Conservation (phyloP, 78 protist species). For the Tieghemostelium lacteum region DNA sequence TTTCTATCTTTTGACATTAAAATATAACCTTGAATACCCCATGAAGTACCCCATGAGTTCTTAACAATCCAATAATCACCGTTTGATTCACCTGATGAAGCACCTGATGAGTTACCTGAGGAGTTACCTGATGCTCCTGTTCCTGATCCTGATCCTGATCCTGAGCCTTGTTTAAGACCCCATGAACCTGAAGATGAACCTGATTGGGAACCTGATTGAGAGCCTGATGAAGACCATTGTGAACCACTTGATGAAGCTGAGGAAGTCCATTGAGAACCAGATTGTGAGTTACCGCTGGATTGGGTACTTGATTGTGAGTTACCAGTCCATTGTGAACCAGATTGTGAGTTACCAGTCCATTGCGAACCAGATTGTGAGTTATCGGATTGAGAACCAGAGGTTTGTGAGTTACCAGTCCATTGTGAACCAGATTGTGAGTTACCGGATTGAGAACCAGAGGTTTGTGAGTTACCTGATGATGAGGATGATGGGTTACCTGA, state of each 20-base stretch:
- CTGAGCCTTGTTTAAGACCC: too few species aligned
- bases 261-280: neutral
- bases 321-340: neutral
- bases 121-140: neutral
- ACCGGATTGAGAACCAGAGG: neutral
- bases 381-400: too few species aligned
- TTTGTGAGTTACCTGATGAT: neutral
- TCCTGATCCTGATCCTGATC: slow-evolving; percentile 1
- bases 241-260: neutral
- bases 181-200: neutral
- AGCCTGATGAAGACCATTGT: neutral
- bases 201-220: neutral
- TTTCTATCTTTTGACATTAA: too few species aligned
- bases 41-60: too few species aligned
- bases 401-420: too few species aligned
- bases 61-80: slow-evolving; percentile 86
- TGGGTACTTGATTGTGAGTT: neutral
- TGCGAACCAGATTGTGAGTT: too few species aligned
- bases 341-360: too few species aligned
- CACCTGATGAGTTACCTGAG: neutral
- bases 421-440: slow-evolving; percentile 12
- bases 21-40: too few species aligned
- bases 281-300: neutral
- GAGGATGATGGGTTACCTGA: too few species aligned
- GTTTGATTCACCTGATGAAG: neutral